Conservation (phyloP, 306 rosid genomes). For the Argentina anserina region DNA sequence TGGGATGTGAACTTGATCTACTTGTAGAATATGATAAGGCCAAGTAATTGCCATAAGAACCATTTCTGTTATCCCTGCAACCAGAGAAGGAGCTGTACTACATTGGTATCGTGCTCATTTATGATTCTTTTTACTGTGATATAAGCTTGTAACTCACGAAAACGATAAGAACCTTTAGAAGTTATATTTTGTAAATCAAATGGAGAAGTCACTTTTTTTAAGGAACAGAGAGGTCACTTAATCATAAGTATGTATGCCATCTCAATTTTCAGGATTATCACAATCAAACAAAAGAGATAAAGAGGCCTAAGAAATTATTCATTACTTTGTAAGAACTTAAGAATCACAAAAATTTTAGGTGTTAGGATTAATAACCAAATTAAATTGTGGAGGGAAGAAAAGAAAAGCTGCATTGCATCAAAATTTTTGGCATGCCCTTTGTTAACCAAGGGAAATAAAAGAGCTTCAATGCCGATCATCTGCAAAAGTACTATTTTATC, state of each 20-base stretch:
- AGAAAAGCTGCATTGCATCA: not conserved
- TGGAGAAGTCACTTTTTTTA: not conserved
- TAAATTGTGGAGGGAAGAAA: not conserved
- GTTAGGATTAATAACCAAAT: not conserved
- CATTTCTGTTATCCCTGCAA: not conserved
- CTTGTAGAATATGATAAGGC: constrained; percentile 1
- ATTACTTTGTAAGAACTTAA: not conserved
- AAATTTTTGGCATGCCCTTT: not conserved
- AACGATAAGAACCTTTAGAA: not conserved
- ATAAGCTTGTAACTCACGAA: not conserved
- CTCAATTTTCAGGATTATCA: not conserved
- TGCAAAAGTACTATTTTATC: not conserved
- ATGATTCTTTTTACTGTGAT: not conserved
- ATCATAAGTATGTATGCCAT: not conserved
- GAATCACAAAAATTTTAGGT: not conserved
- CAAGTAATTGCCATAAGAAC: not conserved
- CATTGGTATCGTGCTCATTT: not conserved
- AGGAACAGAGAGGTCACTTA: not conserved
- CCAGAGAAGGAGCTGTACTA: not conserved
- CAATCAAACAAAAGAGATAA: not conserved
- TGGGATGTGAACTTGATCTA: not conserved
- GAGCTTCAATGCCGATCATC: not conserved
- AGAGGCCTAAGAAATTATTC: not conserved
- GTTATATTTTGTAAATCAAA: not conserved
- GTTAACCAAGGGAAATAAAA: not conserved